A percentile compares a stretch with the other conserved stretches of the same genome.
Conservation (phyloP, 1,284 basidiomycete species). For the Kwoniella shivajii region DNA sequence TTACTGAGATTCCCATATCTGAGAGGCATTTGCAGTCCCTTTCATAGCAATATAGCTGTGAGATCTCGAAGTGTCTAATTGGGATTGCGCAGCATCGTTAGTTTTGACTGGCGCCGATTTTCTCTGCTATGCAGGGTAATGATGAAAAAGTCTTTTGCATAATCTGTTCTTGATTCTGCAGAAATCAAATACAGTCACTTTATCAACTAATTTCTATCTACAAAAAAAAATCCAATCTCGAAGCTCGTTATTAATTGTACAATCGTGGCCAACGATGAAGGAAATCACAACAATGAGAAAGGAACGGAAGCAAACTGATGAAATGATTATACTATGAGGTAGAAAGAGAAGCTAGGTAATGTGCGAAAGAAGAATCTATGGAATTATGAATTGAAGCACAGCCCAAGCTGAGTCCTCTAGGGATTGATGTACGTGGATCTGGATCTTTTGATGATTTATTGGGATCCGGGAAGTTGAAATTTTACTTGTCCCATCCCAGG, state of each 20-base stretch:
- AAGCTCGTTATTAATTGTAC: too few relatives aligned
- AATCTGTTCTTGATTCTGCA: background rate
- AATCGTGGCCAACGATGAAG: constrained; percentile 13
- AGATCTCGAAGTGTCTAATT: background rate
- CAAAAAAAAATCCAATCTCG: background rate
- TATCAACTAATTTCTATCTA: background rate
- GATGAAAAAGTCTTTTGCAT: constrained; percentile 11
- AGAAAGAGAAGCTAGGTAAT: constrained; percentile 2
- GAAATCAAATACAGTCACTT: constrained; percentile 1
- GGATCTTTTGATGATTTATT: constrained; percentile 5
- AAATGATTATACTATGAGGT: too few relatives aligned
- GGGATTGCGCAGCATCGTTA: too few relatives aligned
- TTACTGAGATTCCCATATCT: too few relatives aligned
- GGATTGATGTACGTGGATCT: background rate
- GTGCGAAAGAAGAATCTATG: constrained; percentile 10
- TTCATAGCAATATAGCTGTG: too few relatives aligned
- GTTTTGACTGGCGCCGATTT: too few relatives aligned
- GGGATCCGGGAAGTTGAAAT: constrained; percentile 16
- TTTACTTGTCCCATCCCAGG: constrained; percentile 16
- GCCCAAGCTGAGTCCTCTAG: background rate
- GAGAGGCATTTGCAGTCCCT: too few relatives aligned
- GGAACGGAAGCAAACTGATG: background rate
- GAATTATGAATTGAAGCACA: constrained; percentile 2
- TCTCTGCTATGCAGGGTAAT: background rate
- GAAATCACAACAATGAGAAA: background rate